Base-by-base conservation (phyloP, 1,139 yeast genomes). In the Pneumocystis oryctolagi region DNA sequence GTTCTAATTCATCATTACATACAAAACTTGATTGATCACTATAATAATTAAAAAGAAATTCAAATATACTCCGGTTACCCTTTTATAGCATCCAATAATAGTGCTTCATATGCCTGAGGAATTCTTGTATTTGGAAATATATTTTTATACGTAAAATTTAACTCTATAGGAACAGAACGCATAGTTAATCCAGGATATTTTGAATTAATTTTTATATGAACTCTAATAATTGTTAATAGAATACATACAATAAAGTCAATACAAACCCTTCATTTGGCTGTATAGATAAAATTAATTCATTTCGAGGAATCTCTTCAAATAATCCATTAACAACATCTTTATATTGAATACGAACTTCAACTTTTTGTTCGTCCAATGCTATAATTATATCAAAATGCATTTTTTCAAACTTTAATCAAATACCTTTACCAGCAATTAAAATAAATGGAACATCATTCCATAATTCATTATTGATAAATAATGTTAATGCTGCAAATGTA, bases 401-500 rank as follows among this genome's bases (percentile, higher is more conserved):
- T 5, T 39, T 28, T 25, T 37, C 28, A 16, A 61, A 20, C 20
- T 25, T 20, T 35, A 39, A 47, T 69, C 89, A 37, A 2, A 37
- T 57, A 57, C 61, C 55, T 77, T 92, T 92, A 71, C 99, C 99
- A 30, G 97, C 98, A 76, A 96, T 83, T 79, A 92, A 79, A 62
- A 92, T 86, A 72, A 92, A 84, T 64, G 99, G 99, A 61, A 92
- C 97, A 70, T 97, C 97, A 68, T 87, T 92, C 99, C 99, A 92
- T 74, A 97, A 84, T 75, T 90, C 97, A 74, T 89, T 94, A 71
- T 84, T 79, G 73, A 92, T 87, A 67, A 83, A 78, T 68, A 90
- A 73, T 28, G 85, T 82, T 67, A 92, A 73, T 4, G 97, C 97
- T 20, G 97, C 97, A 75, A 82, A 92, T 2, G 99, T 92, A 63